Conservation (phyloP, 306 rosid species). For the Lathyrus sativus region DNA sequence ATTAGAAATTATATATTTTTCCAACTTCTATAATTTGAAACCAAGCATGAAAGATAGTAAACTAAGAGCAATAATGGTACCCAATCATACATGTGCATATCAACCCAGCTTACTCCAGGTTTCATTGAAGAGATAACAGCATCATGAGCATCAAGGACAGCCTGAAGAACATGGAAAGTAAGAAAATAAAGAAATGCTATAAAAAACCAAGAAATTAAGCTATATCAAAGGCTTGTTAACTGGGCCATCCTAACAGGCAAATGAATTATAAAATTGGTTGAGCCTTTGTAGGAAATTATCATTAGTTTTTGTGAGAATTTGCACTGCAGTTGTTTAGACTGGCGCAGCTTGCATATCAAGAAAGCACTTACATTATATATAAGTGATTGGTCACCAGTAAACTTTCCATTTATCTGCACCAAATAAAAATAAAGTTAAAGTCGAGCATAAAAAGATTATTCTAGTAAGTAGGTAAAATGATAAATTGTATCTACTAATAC, state of each 20-base stretch:
- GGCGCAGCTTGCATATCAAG: constrained; percentile 19
- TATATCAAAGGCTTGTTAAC: constrained; percentile 22
- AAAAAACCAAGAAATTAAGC: neutral
- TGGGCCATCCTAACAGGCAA: constrained; percentile 25
- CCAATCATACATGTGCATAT: constrained; percentile 77
- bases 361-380: constrained; percentile 67
- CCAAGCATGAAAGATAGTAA: constrained; percentile 28
- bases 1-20: constrained; percentile 5
- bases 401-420: constrained; percentile 86
- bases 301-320: constrained; percentile 14
- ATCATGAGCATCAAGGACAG: constrained; percentile 90
- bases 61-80: neutral
- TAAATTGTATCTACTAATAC: neutral
- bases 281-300: constrained; percentile 8
- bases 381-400: constrained; percentile 73
- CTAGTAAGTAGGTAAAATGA: constrained; percentile 10
- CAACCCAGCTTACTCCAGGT: constrained; percentile 83
- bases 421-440: constrained; percentile 24
- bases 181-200: constrained; percentile 29
- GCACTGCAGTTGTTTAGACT: constrained; percentile 27
- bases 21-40: constrained; percentile 21
- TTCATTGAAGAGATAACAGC: constrained; percentile 75
- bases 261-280: constrained; percentile 13
- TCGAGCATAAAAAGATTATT: constrained; percentile 27
- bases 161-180: constrained; percentile 53